Percentiles rank a stretch among this genome's conserved stretches.
These are phyloP conservation scores for Panicum miliaceum DNA, from an alignment of 176 grass and related monocot species.

Conservation along the genomic window DNA sequence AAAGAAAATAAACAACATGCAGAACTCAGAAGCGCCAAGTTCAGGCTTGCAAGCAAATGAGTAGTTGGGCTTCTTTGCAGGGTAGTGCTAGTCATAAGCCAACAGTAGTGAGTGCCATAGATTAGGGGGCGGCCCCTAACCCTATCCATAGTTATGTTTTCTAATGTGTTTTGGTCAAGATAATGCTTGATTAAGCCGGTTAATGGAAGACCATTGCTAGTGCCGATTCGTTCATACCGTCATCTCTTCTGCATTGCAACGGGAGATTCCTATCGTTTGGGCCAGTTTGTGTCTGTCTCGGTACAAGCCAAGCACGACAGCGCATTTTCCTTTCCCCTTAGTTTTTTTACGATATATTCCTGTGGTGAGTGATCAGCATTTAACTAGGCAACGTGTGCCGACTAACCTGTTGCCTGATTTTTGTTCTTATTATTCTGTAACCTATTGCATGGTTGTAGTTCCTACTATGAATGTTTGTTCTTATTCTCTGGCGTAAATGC, in stretches of 20 bases:
- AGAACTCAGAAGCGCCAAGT: conserved; percentile 13
- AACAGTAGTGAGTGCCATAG: conserved; percentile 29
- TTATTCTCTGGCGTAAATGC: background rate
- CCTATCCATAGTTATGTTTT: conserved; percentile 21
- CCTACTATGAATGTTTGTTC: background rate
- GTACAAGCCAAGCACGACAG: background rate
- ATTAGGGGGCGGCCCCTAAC: conserved; percentile 33
- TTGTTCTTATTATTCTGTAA: background rate
- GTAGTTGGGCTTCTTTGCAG: conserved; percentile 21
- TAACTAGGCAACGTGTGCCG: background rate
- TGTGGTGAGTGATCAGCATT: background rate
- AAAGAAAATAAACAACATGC: background rate
- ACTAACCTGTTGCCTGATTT: background rate
- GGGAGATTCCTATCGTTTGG: conserved; percentile 23
- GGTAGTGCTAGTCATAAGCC: conserved; percentile 22
- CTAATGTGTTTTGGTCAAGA: background rate
- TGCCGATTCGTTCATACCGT: conserved; percentile 33
- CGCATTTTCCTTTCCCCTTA: background rate
- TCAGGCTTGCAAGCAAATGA: conserved; percentile 38
- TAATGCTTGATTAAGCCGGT: conserved; percentile 27
- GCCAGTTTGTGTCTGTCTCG: conserved; percentile 21
- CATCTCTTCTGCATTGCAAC: background rate
- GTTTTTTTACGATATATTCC: background rate
- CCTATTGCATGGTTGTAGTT: background rate
- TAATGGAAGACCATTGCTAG: conserved; percentile 23